Evolutionary conservation across 176 grass and related monocot species (phyloP), one percentile per base, ranked within the genome.

Genomic region (Rhynchospora pubera): DNA sequence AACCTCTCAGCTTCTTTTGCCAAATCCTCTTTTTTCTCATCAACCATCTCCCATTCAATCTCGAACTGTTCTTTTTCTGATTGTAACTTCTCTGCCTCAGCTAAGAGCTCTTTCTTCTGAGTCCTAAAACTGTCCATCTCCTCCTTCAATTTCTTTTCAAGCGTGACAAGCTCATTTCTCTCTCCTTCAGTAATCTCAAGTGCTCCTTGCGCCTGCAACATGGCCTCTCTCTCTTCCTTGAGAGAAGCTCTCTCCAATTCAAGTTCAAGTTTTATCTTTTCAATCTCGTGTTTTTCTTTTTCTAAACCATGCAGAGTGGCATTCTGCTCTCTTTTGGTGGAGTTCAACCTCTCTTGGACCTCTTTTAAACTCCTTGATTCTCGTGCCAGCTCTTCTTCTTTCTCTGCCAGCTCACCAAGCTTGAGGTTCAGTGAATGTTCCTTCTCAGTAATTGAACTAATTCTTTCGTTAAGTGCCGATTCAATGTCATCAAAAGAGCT

Each of bases 51-150:
- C 96, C 96, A 99, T 79, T 99, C 92, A 84, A 88, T 87, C 68
- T 99, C 96, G 85, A 99, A 99, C 47, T 87, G 89, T 86, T 99
- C 92, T 47, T 95, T 99, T 86, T 99, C 96, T 75, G 87, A 80
- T 85, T 90, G 91, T 44, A 99, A 79, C 76, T 82, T 89, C 71
- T 99, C 96, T 47, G 91, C 86, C 85, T 95, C 96, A 84, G 62
- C 67, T 59, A 89, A 62, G 55, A 99, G 86, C 23, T 88, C 92
- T 64, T 84, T 59, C 26, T 91, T 91, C 61, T 99, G 91, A n/a
- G 91, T 87, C 89, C 96, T 89, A 43, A 99, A 81, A 77, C 77
- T 93, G 64, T 99, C 96, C 57, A 99, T 99, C 88, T 99, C 96
- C 65, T 91, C 89, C 88, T 95, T 95, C 66, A 99, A 89, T 84